Evolutionary conservation across 371 early-diverging fungal species (phyloP), one percentile per base, ranked within the genome.

Genomic region (Entomophthora muscae): DNA sequence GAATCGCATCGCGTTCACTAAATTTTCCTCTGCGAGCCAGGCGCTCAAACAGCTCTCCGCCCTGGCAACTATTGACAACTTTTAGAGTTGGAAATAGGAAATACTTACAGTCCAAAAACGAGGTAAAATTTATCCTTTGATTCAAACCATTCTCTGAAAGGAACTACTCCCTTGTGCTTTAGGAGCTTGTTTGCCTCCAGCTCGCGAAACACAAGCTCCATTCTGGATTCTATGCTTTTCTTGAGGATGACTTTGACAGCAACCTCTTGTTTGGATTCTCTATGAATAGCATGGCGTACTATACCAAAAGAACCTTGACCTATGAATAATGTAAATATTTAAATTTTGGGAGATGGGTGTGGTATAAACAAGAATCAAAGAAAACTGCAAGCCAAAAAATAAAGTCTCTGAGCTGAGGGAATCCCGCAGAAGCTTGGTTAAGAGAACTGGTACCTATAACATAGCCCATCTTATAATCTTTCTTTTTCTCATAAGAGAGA

Each of bases 41-140:
- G 59, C 86, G 78, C 33, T 93, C 88, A 73, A 95, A 94, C 54
- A 95, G 74, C 70, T 94, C 94, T 52, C 93, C 93, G 53, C 93
- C 95, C 32, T 83, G 81, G 27, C 83, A 86, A 17, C 81, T 83
- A 65, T 54, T 17, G n/a, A n/a, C n/a, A 7, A 53, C 26, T 23
- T 21, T 52, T 21, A 28, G 13, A n/a, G n/a, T n/a, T n/a, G n/a
- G n/a, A n/a, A n/a, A n/a, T n/a, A n/a, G n/a, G n/a, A 69, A 75
- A 68, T 78, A n/a, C n/a, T n/a, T n/a, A 77, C 81, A 94, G 74
- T 67, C 92, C 86, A 76, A 90, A 93, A 30, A 95, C 92, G 10
- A 95, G 72, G 71, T 91, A 91, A 69, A 88, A 86, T 70, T 90
- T 85, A 65, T 82, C 80, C 68, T 82, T 82, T 61, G 68, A 68